These are phyloP conservation scores for Ceratobasidium sp. DNA, from an alignment of 1,284 basidiomycete genomes.

Conservation along the genomic window DNA sequence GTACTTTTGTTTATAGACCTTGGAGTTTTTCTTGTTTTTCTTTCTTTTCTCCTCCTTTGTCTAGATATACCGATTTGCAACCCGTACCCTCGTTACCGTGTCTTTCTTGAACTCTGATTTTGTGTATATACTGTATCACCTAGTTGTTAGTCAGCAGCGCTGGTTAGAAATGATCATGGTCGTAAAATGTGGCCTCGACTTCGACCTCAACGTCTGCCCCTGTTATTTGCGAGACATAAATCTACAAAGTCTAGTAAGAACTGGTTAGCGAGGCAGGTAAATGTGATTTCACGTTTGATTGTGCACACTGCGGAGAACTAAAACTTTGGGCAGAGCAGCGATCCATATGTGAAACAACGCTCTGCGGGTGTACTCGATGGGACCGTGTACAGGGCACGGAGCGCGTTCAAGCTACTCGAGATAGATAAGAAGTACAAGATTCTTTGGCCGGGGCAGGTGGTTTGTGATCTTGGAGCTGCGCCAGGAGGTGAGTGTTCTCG, in stretches of 20 bases:
- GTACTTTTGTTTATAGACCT: not conserved
- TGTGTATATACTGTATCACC: conserved; percentile 8
- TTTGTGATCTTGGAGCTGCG: conserved; percentile 87
- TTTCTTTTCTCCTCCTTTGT: not conserved
- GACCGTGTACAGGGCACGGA: conserved; percentile 74
- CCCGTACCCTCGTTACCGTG: not conserved
- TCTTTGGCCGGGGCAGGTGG: conserved; percentile 65
- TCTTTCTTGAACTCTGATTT: too few species aligned
- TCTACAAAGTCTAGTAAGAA: conserved; percentile 58
- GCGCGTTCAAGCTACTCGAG: conserved; percentile 86
- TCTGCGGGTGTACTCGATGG: conserved; percentile 50
- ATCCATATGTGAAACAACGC: conserved; percentile 75
- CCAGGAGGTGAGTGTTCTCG: conserved; percentile 65
- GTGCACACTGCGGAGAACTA: not conserved
- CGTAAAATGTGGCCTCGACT: not conserved
- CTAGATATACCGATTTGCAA: not conserved
- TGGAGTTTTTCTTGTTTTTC: not conserved
- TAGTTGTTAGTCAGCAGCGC: conserved; percentile 33
- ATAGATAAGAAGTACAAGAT: conserved; percentile 65
- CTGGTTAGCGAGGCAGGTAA: conserved; percentile 72
- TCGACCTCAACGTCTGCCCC: not conserved
- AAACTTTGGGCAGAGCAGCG: conserved; percentile 54
- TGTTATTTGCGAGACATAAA: conserved; percentile 24
- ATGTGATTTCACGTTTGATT: not conserved
- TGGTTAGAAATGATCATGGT: conserved; percentile 16